Evolutionary conservation across 441 rosid species (phyloP).

Genomic region (Arabidopsis lyrata): DNA sequence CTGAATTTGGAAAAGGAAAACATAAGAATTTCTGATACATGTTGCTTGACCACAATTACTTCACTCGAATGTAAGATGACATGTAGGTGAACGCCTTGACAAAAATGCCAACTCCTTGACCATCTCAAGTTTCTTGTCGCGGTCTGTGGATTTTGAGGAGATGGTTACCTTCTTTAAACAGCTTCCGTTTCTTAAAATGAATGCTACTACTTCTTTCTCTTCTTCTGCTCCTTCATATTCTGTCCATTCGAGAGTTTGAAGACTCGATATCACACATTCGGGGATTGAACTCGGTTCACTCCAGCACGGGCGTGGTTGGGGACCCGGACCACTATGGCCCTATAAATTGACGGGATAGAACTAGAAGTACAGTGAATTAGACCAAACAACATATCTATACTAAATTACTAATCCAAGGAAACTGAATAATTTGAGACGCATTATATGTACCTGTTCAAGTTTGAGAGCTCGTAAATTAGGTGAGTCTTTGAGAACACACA

Average conservation of each 20-base stretch:
- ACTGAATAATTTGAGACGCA: not conserved
- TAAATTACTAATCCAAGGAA: too few relatives aligned
- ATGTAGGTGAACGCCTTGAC: not conserved
- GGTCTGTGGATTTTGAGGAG: not conserved
- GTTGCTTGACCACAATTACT: not conserved
- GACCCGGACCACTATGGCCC: not conserved
- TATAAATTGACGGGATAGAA: not conserved
- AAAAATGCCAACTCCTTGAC: not conserved
- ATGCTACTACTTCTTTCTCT: not conserved
- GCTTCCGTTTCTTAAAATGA: not conserved
- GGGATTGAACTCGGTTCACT: not conserved
- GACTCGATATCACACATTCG: not conserved
- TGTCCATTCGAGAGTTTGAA: not conserved
- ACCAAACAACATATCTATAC: not conserved
- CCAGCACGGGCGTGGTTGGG: not conserved
- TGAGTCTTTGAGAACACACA: slow-evolving; percentile 12
- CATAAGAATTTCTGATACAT: too few relatives aligned
- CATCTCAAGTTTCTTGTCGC: not conserved
- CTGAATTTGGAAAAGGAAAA: too few relatives aligned
- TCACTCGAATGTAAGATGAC: not conserved
- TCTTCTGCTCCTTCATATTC: not conserved
- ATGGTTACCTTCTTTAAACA: not conserved
- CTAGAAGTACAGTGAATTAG: not conserved
- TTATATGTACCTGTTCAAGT: not conserved
- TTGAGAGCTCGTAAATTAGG: slow-evolving; percentile 24